Base-by-base conservation (phyloP, 345 rosid genomes). In the Dipteronia sinensis region DNA sequence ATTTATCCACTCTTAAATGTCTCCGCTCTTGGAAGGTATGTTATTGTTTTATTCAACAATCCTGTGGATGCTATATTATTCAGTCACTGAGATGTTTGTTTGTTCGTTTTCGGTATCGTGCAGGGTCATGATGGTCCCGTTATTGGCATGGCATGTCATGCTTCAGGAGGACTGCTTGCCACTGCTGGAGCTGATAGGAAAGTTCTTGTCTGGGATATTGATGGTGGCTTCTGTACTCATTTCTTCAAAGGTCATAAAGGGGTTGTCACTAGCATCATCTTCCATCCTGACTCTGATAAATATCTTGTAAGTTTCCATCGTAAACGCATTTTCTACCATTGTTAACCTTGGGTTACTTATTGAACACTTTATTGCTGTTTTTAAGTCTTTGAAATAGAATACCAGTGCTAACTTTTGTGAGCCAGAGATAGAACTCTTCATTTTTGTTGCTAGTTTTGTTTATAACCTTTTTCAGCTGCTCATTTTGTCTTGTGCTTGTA, bases 101-200 rank as follows among this genome's bases (percentile, higher is more conserved):
- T 42, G 55, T 64, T 58, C 72, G 31, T 16, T 67, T 80, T 55
- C 75, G 78, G 47, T 23, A 74, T 75, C 58, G 78, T 69, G 75
- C 72, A 96, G 99, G 98, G 97, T 40, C 98, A 91, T 73, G 97
- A 96, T 3, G 99, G 98, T 72, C 97, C 99, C 1, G 89, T 92
- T 49, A 90, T 90, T 94, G 89, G 88, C 23, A 96, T 96, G 98
- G 88, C 93, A 44, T 91, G 95, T 86, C 97, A 96, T 86, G 93
- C 89, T 1, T 96, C 99, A 11, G 97, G 98, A 64, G 98, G 98
- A 31, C 82, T 94, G 87, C 90, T 96, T 77, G 98, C 97, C 46
- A 96, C 99, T 67, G 94, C 95, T 29, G 99, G 99, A 89, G 90
- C 98, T 75, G 98, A 96, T 85, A 92, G 97, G 80, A 96, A 96